These are phyloP conservation scores for Micractinium sp. DNA, from an alignment of 139 green algal genomes.

Conservation along the genomic window DNA sequence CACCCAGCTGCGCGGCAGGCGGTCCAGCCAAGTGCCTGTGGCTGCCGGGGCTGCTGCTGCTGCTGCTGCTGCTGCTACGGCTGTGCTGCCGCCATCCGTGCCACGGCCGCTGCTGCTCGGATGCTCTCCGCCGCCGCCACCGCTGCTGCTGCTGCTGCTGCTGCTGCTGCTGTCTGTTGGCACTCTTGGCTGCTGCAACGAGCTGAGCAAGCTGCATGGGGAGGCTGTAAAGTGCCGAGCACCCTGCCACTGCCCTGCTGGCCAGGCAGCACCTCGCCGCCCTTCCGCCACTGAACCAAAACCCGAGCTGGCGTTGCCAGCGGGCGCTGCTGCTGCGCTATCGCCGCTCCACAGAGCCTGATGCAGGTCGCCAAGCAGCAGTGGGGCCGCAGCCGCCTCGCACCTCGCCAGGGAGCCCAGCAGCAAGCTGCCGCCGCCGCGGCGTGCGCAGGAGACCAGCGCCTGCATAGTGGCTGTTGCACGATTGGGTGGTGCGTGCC, in stretches of 20 bases:
- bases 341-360: background rate
- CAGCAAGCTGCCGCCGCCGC: background rate
- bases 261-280: background rate
- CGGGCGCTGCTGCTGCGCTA: background rate
- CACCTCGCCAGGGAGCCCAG: background rate
- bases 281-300: background rate
- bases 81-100: background rate
- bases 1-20: conserved; percentile 40
- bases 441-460: conserved; percentile 2
- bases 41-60: background rate
- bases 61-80: background rate
- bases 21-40: conserved; percentile 15
- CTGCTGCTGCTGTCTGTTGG: background rate
- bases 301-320: too few species aligned
- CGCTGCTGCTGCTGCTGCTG: conserved; percentile 3
- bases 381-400: background rate
- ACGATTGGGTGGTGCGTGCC: too few species aligned
- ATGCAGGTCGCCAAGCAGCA: background rate
- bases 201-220: background rate
- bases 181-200: background rate
- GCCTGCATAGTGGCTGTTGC: background rate
- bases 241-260: background rate
- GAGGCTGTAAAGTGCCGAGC: background rate
- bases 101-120: background rate
- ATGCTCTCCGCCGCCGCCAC: background rate